Percentiles rank a stretch among this genome's conserved stretches.
phyloP scores from a whole-genome alignment of 1,284 basidiomycete species.

The Trametes pubescens region DNA sequence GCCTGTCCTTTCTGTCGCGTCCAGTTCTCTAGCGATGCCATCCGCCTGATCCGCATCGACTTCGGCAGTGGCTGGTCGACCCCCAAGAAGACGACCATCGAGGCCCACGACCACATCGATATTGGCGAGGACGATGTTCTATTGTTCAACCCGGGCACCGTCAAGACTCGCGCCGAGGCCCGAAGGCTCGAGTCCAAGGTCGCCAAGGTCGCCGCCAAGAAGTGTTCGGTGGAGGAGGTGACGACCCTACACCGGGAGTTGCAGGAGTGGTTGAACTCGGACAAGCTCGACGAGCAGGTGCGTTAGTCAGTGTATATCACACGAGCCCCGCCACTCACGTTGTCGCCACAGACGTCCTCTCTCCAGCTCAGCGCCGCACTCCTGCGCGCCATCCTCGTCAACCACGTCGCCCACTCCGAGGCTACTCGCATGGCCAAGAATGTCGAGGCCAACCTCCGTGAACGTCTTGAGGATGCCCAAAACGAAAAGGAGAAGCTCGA shows the following conservation, averaged over 20 bases:
- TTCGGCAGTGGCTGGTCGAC: constrained; percentile 70
- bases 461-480: constrained; percentile 70
- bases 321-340: constrained; percentile 24
- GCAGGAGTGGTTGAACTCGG: constrained; percentile 70
- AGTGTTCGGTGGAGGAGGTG: constrained; percentile 85
- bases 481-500: constrained; percentile 65
- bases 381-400: constrained; percentile 80
- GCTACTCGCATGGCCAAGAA: constrained; percentile 69
- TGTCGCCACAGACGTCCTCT: constrained; percentile 58
- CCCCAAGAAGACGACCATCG: constrained; percentile 60
- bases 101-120: constrained; percentile 51
- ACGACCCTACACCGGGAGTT: constrained; percentile 76
- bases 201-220: constrained; percentile 79
- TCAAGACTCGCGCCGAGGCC: constrained; percentile 60
- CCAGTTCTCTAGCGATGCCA: constrained; percentile 65
- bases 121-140: constrained; percentile 55
- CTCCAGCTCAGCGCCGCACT: constrained; percentile 63
- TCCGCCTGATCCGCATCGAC: constrained; percentile 81
- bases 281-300: constrained; percentile 70
- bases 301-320: constrained; percentile 28
- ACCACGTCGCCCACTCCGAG: constrained; percentile 79
- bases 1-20: constrained; percentile 85
- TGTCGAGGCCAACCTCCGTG: constrained; percentile 65
- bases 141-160: constrained; percentile 49
- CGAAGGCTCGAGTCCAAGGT: constrained; percentile 78